Evolutionary conservation across 441 rosid species (phyloP), one percentile per base, ranked within the genome.

Genomic region (Corymbia calophylla): DNA sequence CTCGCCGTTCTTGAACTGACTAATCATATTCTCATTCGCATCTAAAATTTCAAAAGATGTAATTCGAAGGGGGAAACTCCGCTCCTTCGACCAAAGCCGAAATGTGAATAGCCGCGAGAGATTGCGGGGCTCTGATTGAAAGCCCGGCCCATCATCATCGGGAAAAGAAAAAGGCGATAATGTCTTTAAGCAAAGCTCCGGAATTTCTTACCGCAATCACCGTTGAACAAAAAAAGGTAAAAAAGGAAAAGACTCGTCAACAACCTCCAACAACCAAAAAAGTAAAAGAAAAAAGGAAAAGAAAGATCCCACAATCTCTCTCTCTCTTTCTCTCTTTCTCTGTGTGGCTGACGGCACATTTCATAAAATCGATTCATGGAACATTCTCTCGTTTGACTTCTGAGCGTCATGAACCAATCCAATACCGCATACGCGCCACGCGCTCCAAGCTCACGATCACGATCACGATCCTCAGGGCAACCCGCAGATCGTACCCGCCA

Each of bases 191-290:
- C 16, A 23, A 73, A 44, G 84, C 9, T 44, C 84, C 88, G 88
- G 88, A 32, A 29, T 55, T 55, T 86, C 68, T 21, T 44, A n/a
- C 66, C 89, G 89, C 89, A 82, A 88, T 88, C 89, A 56, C 87
- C 89, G 89, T 82, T 47, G 16, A 48, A 82, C 84, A 81, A 32
- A 88, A 51, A 86, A 70, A 49, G 49, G 4, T 2, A 21, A 21
- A 39, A 77, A 39, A 44, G 84, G n/a, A 23, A 77, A 44, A 44
- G 84, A 44, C 84, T 35, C 84, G 84, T 44, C 84, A 77, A 47
- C 84, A 44, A 77, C 84, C 84, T 44, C 84, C 84, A 44, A 77
- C 84, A 44, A 44, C 77, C 77, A 66, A 23, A 66, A 66, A 18
- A 2, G 31, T 39, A 39, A 39, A 39, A 39, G 44, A 39, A 39